Evolutionary conservation across 805 yeast species (phyloP).

Genomic region (Yarrowia deformans): DNA sequence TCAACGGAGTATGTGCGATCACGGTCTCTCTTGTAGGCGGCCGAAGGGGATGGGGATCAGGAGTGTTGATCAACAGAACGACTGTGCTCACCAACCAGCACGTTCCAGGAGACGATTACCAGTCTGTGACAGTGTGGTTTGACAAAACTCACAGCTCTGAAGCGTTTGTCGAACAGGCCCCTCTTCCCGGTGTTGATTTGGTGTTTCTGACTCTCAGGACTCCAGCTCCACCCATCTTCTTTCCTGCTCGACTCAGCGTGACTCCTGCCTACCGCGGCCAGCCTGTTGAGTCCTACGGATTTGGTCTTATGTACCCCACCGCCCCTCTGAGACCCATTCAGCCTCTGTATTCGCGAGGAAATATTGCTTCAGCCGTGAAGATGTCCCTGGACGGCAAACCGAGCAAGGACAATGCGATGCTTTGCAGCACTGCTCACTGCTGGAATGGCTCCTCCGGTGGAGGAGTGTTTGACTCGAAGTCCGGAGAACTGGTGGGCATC

Average conservation of each 20-base stretch:
- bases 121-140: constrained; percentile 40
- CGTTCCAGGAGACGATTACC: constrained; percentile 45
- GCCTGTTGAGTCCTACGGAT: constrained; percentile 49
- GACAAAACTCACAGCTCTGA: constrained; percentile 35
- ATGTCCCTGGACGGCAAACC: constrained; percentile 41
- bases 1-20: constrained; percentile 32
- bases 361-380: constrained; percentile 43
- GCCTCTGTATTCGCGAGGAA: constrained; percentile 49
- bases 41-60: constrained; percentile 51
- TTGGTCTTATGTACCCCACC: constrained; percentile 49
- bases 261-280: constrained; percentile 42
- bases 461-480: constrained; percentile 45
- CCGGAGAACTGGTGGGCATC: constrained; percentile 49
- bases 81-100: constrained; percentile 50
- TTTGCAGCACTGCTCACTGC: constrained; percentile 50
- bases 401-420: constrained; percentile 43
- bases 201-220: constrained; percentile 45
- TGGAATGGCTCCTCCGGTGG: constrained; percentile 55
- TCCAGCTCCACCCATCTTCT: constrained; percentile 39
- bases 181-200: constrained; percentile 49
- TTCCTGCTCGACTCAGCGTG: constrained; percentile 43
- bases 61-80: constrained; percentile 47
- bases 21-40: constrained; percentile 41
- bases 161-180: constrained; percentile 42
- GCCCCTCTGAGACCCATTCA: constrained; percentile 42